These are phyloP conservation scores for Wickerhamomyces bovis DNA, from an alignment of 805 yeast genomes.

Conservation along the genomic window DNA sequence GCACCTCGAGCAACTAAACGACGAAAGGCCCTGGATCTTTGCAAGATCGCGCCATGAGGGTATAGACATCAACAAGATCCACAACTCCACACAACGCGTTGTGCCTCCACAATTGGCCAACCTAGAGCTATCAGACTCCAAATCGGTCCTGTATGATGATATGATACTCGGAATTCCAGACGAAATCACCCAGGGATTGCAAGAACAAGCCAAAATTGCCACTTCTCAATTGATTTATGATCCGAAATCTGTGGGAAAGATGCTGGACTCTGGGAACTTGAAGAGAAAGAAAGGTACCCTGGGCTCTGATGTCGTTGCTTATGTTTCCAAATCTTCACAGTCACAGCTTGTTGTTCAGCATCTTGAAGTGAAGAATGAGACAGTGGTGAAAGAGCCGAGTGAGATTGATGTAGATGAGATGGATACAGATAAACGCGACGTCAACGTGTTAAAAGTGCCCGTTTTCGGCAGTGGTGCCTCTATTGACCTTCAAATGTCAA, in stretches of 20 bases:
- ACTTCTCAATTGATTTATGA: constrained; percentile 28
- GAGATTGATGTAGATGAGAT: not conserved
- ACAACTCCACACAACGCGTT: constrained; percentile 5
- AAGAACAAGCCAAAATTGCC: constrained; percentile 1
- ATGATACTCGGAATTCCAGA: not conserved
- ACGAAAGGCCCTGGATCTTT: constrained; percentile 21
- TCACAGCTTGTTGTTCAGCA: not conserved
- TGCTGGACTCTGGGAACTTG: constrained; percentile 7
- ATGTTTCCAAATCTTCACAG: constrained; percentile 2
- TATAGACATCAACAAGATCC: constrained; percentile 9
- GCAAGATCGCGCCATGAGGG: constrained; percentile 24
- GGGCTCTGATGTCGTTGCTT: not conserved
- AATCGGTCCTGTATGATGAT: not conserved
- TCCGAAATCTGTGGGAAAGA: constrained; percentile 26
- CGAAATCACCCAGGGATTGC: not conserved
- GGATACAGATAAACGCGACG: not conserved
- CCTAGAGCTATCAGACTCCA: not conserved
- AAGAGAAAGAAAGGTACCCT: not conserved
- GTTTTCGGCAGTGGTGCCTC: constrained; percentile 9
- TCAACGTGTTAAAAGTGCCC: constrained; percentile 4
- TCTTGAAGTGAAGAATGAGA: not conserved
- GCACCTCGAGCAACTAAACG: constrained; percentile 11
- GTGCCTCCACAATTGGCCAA: constrained; percentile 9
- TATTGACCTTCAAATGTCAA: constrained; percentile 30
- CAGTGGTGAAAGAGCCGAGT: not conserved